Percentiles rank a stretch among this genome's conserved stretches.
These are phyloP conservation scores for Mortierella polycephala DNA, from an alignment of 371 early-diverging fungal genomes.

Conservation along the genomic window DNA sequence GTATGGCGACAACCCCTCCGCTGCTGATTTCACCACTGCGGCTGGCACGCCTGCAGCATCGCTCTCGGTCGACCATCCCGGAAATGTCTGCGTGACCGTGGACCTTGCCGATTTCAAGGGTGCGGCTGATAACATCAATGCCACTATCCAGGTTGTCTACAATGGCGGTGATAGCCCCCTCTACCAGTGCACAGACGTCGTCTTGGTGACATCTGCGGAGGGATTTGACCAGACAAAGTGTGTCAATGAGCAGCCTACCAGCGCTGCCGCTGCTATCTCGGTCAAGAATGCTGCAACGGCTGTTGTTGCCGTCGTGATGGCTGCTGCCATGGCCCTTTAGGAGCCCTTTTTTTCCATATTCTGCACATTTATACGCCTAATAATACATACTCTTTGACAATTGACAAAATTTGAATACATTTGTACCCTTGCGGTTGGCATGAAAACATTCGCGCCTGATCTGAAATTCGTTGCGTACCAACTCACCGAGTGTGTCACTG, in stretches of 20 bases:
- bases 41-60: slow-evolving; percentile 48
- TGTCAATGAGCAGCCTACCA: slow-evolving; percentile 43
- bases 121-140: slow-evolving; percentile 60
- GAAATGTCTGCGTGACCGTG: slow-evolving; percentile 57
- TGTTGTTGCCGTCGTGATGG: slow-evolving; percentile 20
- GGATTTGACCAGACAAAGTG: slow-evolving; percentile 59
- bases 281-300: background rate
- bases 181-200: slow-evolving; percentile 72
- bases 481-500: too few species aligned
- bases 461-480: too few species aligned
- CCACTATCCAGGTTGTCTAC: slow-evolving; percentile 66
- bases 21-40: slow-evolving; percentile 47
- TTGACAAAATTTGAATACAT: too few species aligned
- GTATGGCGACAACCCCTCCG: slow-evolving; percentile 55
- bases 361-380: too few species aligned
- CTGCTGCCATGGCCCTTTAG: slow-evolving; percentile 20
- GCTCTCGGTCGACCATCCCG: slow-evolving; percentile 55
- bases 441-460: too few species aligned
- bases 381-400: too few species aligned
- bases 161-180: slow-evolving; percentile 68
- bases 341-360: too few species aligned
- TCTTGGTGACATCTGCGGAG: slow-evolving; percentile 54
- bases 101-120: slow-evolving; percentile 48
- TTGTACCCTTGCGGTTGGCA: too few species aligned
- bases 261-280: slow-evolving; percentile 7